Evolutionary conservation across 169 alveolate genomes (phyloP).

Genomic region (Toxoplasma gondii): DNA sequence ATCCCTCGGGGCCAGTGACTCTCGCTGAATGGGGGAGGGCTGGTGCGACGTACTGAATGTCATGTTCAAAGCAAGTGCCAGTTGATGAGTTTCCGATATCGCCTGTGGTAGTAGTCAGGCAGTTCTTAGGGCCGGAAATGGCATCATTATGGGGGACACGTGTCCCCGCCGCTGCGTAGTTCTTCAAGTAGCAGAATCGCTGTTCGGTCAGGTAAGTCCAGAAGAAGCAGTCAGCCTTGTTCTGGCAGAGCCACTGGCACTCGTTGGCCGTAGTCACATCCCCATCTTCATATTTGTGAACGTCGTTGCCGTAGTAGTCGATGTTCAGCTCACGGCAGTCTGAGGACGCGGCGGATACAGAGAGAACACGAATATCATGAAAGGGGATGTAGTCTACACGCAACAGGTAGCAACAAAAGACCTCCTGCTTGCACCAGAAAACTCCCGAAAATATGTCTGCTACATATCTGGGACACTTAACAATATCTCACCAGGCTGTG

Average conservation of each 20-base stretch:
- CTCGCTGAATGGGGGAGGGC: neutral
- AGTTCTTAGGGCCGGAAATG: slow-evolving; percentile 17
- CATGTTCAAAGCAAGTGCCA: neutral
- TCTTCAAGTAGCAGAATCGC: neutral
- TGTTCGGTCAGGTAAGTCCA: neutral
- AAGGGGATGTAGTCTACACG: neutral
- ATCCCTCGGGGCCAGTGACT: neutral
- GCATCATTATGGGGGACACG: neutral
- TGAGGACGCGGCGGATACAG: neutral
- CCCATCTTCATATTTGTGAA: neutral
- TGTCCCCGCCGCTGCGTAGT: neutral
- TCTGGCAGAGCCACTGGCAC: slow-evolving; percentile 36
- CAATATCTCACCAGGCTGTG: neutral
- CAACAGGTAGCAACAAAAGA: no score
- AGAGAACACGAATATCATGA: neutral
- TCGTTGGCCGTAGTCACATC: neutral
- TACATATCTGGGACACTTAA: no score
- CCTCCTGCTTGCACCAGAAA: no score
- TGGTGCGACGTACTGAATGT: slow-evolving; percentile 6
- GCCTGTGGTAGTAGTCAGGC: neutral
- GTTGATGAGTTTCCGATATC: neutral
- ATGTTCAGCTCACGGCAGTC: slow-evolving; percentile 14
- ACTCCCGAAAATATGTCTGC: no score
- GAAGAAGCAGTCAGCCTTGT: neutral
- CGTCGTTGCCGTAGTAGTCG: slow-evolving; percentile 38